Evolutionary conservation across 2,329 filamentous ascomycete genomes (phyloP).

Genomic region (Orbilia blumenaviensis): DNA sequence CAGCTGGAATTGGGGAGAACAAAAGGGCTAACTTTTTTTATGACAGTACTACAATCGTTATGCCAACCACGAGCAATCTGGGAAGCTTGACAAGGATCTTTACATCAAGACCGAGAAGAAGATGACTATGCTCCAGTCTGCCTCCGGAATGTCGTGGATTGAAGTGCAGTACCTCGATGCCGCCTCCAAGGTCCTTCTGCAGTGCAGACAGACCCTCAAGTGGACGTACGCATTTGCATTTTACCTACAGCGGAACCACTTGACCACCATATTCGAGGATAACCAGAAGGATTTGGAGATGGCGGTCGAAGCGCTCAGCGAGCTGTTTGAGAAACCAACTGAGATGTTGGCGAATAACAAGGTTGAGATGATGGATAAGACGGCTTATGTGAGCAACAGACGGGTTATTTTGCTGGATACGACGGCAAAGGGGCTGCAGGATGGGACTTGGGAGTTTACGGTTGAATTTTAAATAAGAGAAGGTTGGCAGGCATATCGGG

Average conservation of each 20-base stretch:
- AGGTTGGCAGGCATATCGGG: not conserved
- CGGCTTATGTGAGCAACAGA: conserved; percentile 92
- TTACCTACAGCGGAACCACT: conserved; percentile 93
- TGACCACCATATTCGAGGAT: conserved; percentile 97
- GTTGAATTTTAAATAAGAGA: conserved; percentile 41
- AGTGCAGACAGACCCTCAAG: conserved; percentile 96
- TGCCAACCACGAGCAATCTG: conserved; percentile 97
- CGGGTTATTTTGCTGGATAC: conserved; percentile 89
- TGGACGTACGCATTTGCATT: conserved; percentile 99
- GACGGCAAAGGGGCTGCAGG: conserved; percentile 89
- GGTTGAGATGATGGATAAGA: conserved; percentile 99
- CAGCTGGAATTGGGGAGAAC: not conserved
- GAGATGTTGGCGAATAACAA: conserved; percentile 84
- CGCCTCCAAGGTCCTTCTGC: conserved; percentile 91
- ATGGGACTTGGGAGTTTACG: conserved; percentile 69
- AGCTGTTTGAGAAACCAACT: conserved; percentile 99
- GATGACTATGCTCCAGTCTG: conserved; percentile 94
- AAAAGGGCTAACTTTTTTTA: conserved; percentile 10
- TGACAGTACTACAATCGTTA: conserved; percentile 99
- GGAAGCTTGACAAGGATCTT: conserved; percentile 94
- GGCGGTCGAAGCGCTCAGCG: conserved; percentile 94
- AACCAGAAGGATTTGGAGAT: conserved; percentile 98
- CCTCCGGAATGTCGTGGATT: conserved; percentile 97
- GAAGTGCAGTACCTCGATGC: conserved; percentile 97
- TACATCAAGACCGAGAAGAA: conserved; percentile 98